Percentiles rank a stretch among this genome's conserved stretches.
phyloP scores from a whole-genome alignment of 768 basidiomycete species.

The Pisolithus microcarpus region DNA sequence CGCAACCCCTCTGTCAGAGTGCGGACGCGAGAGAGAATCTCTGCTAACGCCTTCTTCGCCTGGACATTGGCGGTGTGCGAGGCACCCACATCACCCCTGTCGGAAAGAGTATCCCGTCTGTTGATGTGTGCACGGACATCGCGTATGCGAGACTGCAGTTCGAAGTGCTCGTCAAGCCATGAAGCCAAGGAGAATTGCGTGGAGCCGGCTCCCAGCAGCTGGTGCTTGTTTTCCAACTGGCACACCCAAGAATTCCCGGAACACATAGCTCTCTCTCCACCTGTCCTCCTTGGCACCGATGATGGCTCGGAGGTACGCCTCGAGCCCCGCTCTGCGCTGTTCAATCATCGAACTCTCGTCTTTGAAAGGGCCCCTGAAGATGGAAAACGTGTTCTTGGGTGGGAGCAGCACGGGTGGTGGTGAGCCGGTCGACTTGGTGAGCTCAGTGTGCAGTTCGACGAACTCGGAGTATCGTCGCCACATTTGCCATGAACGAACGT shows the following conservation, averaged over 20 bases:
- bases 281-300: constrained; percentile 70
- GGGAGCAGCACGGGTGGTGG: constrained; percentile 77
- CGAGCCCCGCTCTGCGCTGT: constrained; percentile 71
- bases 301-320: constrained; percentile 81
- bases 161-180: constrained; percentile 88
- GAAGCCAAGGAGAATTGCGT: constrained; percentile 63
- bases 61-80: constrained; percentile 77
- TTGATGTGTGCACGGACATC: constrained; percentile 82
- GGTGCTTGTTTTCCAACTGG: constrained; percentile 53
- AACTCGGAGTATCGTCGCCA: constrained; percentile 95
- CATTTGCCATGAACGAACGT: constrained; percentile 90
- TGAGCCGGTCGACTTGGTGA: constrained; percentile 72
- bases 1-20: constrained; percentile 62
- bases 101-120: constrained; percentile 77
- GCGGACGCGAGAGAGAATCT: constrained; percentile 67
- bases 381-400: constrained; percentile 71
- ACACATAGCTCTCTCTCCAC: constrained; percentile 75
- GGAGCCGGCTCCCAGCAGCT: constrained; percentile 19
- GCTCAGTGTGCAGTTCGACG: constrained; percentile 74
- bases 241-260: constrained; percentile 83
- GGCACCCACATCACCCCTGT: constrained; percentile 62
- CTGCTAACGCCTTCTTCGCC: constrained; percentile 80
- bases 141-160: constrained; percentile 68
- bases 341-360: constrained; percentile 58
- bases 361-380: constrained; percentile 48